Conservation (phyloP, 768 basidiomycete genomes). For the Pulveroboletus sp. region DNA sequence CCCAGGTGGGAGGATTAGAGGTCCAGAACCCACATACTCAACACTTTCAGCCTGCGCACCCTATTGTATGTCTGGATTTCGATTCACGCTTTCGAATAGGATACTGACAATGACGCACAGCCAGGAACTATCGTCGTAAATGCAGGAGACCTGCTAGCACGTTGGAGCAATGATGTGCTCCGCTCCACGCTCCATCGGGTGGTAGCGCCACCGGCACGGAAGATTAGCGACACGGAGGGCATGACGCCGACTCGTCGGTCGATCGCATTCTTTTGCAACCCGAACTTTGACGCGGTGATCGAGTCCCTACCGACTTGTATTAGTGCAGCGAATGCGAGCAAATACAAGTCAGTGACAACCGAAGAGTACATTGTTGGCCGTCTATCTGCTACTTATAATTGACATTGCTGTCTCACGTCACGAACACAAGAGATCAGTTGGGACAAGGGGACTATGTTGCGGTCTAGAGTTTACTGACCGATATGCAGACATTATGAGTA, state of each 20-base stretch:
- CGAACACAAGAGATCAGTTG: background rate
- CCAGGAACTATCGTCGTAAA: constrained; percentile 81
- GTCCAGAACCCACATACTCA: constrained; percentile 78
- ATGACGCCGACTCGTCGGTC: constrained; percentile 68
- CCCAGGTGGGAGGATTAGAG: constrained; percentile 74
- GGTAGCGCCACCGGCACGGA: constrained; percentile 59
- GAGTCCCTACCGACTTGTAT: constrained; percentile 64
- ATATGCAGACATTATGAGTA: constrained; percentile 12
- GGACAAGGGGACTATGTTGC: background rate
- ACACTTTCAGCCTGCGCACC: constrained; percentile 64
- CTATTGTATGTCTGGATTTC: constrained; percentile 52
- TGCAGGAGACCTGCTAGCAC: constrained; percentile 72
- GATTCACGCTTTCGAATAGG: background rate
- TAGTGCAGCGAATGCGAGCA: constrained; percentile 42
- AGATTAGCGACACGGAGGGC: constrained; percentile 44
- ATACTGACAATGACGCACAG: constrained; percentile 32
- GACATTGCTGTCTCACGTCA: constrained; percentile 4
- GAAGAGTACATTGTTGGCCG: constrained; percentile 76
- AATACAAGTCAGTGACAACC: constrained; percentile 68
- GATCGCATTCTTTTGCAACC: constrained; percentile 86
- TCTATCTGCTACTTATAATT: constrained; percentile 54
- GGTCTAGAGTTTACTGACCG: constrained; percentile 8
- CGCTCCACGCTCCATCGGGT: constrained; percentile 81
- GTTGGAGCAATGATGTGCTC: constrained; percentile 80
- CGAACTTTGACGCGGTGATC: constrained; percentile 64